Conservation (phyloP, 2,329 filamentous ascomycete genomes). For the Xylaria sp. region DNA sequence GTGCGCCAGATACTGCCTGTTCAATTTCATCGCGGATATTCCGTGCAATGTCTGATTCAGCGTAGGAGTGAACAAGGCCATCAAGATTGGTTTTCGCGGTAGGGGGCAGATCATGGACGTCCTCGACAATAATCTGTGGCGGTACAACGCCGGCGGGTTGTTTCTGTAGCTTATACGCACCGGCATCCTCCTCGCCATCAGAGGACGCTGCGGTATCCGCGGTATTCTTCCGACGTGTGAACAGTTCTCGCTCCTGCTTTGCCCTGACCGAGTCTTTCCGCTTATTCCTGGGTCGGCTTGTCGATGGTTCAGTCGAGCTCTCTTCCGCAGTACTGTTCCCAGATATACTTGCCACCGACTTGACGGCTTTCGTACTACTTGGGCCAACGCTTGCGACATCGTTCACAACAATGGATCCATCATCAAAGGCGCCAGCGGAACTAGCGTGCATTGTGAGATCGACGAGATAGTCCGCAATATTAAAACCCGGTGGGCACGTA, state of each 20-base stretch:
- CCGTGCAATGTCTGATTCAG: constrained; percentile 74
- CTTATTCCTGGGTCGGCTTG: constrained; percentile 67
- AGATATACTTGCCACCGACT: constrained; percentile 85
- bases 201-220: constrained; percentile 66
- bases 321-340: constrained; percentile 74
- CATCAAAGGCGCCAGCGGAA: constrained; percentile 60
- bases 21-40: constrained; percentile 78
- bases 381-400: constrained; percentile 73
- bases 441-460: constrained; percentile 97
- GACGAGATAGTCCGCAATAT: constrained; percentile 97
- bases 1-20: constrained; percentile 65
- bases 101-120: constrained; percentile 65
- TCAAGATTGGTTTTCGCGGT: constrained; percentile 79
- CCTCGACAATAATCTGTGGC: constrained; percentile 67
- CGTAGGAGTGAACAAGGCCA: constrained; percentile 74
- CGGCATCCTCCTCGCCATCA: constrained; percentile 55
- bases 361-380: constrained; percentile 85
- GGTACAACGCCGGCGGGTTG: constrained; percentile 49
- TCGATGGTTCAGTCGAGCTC: constrained; percentile 61
- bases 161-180: constrained; percentile 55
- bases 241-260: constrained; percentile 88
- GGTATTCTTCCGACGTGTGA: constrained; percentile 74
- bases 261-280: constrained; percentile 80
- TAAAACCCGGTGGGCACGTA: constrained; percentile 92
- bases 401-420: constrained; percentile 49